These are phyloP conservation scores for Excoecaria cochinchinensis DNA, from an alignment of 345 rosid species.

Conservation along the genomic window DNA sequence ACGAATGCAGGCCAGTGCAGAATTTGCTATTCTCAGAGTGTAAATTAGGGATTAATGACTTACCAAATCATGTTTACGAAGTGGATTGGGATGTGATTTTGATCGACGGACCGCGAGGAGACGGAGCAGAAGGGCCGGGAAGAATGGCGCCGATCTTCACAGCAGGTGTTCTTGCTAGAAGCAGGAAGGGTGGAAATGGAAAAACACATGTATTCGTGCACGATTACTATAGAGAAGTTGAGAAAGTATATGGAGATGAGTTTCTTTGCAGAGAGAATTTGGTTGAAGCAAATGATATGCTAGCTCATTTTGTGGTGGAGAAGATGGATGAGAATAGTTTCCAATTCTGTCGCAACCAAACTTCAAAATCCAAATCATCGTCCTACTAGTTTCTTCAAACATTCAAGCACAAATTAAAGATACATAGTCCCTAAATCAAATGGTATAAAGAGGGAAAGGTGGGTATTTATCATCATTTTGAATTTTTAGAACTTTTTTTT, in stretches of 20 bases:
- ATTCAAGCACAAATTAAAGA: background rate
- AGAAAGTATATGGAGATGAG: constrained; percentile 77
- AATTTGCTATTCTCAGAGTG: constrained; percentile 89
- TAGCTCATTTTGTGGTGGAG: constrained; percentile 89
- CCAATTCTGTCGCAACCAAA: constrained; percentile 48
- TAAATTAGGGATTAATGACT: constrained; percentile 74
- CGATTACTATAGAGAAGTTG: constrained; percentile 78
- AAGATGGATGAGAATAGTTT: constrained; percentile 61
- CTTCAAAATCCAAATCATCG: constrained; percentile 20
- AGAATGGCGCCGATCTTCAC: constrained; percentile 92
- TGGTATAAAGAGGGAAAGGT: constrained; percentile 1
- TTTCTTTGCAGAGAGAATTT: constrained; percentile 80
- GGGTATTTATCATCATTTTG: constrained; percentile 22
- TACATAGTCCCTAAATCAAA: background rate
- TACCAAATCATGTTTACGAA: constrained; percentile 92
- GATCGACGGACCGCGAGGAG: constrained; percentile 94
- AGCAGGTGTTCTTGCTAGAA: constrained; percentile 84
- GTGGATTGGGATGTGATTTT: constrained; percentile 95
- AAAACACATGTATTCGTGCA: constrained; percentile 87
- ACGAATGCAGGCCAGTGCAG: constrained; percentile 92
- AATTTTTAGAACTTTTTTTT: background rate
- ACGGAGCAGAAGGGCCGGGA: constrained; percentile 67
- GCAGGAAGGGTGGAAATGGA: constrained; percentile 65
- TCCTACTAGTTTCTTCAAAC: background rate
- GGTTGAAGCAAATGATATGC: constrained; percentile 59